Conservation (phyloP, 352 stramenopile species). For the Globisporangium paddicum region DNA sequence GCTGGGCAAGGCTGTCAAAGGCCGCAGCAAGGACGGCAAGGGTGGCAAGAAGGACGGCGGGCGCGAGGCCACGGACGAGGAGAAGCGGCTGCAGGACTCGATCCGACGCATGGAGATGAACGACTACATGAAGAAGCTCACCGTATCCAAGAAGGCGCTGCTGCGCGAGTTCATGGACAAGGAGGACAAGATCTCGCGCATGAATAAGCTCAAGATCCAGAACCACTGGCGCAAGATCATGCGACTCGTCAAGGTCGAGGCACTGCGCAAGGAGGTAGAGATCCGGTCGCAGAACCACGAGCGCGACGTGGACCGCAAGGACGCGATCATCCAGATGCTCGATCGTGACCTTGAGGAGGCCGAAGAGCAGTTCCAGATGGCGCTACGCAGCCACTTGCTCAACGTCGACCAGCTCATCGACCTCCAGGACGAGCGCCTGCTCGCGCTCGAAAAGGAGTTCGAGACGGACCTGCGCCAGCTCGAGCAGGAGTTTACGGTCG, state of each 20-base stretch:
- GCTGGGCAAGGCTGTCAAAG: conserved; percentile 76
- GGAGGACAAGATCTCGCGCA: conserved; percentile 62
- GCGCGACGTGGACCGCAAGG: conserved; percentile 93
- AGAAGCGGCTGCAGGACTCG: conserved; percentile 64
- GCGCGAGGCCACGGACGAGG: conserved; percentile 44
- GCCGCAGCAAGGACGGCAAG: conserved; percentile 70
- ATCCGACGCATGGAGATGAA: conserved; percentile 84
- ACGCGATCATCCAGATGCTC: conserved; percentile 95
- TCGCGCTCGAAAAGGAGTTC: conserved; percentile 90
- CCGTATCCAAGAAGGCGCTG: conserved; percentile 69
- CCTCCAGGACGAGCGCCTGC: conserved; percentile 84
- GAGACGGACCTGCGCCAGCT: conserved; percentile 81
- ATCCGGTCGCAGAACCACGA: conserved; percentile 93
- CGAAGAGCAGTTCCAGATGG: conserved; percentile 93
- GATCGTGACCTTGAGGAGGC: conserved; percentile 91
- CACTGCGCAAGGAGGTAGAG: conserved; percentile 90
- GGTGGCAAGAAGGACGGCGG: conserved; percentile 50
- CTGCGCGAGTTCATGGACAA: conserved; percentile 76
- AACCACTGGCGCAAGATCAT: conserved; percentile 96
- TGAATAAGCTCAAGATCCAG: conserved; percentile 92
- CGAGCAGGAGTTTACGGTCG: conserved; percentile 79
- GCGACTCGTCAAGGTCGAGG: conserved; percentile 91
- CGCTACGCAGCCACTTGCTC: conserved; percentile 82
- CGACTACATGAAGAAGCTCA: conserved; percentile 81
- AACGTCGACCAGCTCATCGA: conserved; percentile 93